Evolutionary conservation across 2,329 filamentous ascomycete species (phyloP).

Genomic region (Macrophomina phaseolina): DNA sequence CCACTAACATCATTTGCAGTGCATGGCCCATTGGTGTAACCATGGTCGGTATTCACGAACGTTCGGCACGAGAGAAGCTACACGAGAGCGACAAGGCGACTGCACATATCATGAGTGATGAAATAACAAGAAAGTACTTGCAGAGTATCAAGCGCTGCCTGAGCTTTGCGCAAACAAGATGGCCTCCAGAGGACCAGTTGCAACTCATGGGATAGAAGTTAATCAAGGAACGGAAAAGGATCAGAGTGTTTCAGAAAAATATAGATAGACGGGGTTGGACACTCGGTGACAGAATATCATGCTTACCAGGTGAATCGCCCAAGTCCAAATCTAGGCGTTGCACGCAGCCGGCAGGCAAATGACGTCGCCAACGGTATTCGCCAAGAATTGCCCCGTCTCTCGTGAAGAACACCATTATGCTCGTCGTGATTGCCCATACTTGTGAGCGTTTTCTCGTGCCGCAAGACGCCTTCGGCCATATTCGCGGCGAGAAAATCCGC

Average conservation of each 20-base stretch:
- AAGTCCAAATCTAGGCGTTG: too few species aligned
- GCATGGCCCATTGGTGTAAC: conserved; percentile 99
- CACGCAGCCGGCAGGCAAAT: not conserved
- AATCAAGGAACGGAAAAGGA: not conserved
- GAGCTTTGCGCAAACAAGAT: conserved; percentile 94
- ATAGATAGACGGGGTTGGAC: too few species aligned
- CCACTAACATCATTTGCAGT: conserved; percentile 36
- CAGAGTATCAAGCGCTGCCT: conserved; percentile 98
- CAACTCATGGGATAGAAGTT: conserved; percentile 83
- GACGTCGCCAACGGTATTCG: not conserved
- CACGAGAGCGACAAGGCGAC: conserved; percentile 77
- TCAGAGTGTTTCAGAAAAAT: too few species aligned
- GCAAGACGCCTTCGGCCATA: not conserved
- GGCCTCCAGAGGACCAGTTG: conserved; percentile 89
- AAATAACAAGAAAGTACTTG: conserved; percentile 91
- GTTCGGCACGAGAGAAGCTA: conserved; percentile 91
- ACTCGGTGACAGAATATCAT: too few species aligned
- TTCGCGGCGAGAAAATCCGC: not conserved
- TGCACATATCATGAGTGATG: conserved; percentile 96
- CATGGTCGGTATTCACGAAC: conserved; percentile 99
- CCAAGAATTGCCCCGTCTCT: conserved; percentile 3
- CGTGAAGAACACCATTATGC: conserved; percentile 9
- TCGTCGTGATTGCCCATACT: not conserved
- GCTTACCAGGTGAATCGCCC: too few species aligned
- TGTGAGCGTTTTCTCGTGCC: not conserved